These are phyloP conservation scores for Gracilaria domingensis DNA, from an alignment of 23 red algal species.

Conservation along the genomic window DNA sequence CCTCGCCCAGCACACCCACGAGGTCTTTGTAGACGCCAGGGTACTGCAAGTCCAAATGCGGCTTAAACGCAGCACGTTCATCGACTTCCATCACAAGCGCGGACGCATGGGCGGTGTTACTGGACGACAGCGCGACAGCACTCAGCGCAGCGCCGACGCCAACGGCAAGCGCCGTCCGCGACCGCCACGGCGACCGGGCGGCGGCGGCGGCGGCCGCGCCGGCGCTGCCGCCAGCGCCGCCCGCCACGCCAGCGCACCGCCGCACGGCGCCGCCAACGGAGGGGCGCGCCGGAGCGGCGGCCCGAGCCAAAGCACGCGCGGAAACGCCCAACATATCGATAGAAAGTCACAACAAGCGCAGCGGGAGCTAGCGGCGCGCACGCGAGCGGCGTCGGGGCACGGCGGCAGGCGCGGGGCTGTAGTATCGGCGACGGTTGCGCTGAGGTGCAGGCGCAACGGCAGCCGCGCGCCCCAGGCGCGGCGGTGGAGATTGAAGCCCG, in stretches of 20 bases:
- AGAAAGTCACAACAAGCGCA: background rate
- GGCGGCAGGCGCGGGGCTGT: too few relatives aligned
- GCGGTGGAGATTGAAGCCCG: slow-evolving; percentile 7
- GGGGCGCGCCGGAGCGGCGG: background rate
- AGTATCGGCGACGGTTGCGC: too few relatives aligned
- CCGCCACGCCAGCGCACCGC: background rate
- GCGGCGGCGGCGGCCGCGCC: background rate
- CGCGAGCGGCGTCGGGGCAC: too few relatives aligned
- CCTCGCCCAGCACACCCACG: slow-evolving; percentile 49
- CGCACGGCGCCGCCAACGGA: background rate
- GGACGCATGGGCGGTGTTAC: slow-evolving; percentile 19
- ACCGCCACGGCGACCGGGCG: background rate
- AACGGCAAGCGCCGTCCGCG: background rate
- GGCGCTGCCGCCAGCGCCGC: background rate
- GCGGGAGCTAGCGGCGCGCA: too few relatives aligned
- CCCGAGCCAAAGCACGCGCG: background rate
- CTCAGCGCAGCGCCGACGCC: background rate
- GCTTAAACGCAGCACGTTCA: slow-evolving; percentile 55
- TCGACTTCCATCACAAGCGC: slow-evolving; percentile 9
- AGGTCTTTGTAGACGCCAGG: slow-evolving; percentile 71
- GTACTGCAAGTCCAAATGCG: slow-evolving; percentile 57
- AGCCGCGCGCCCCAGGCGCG: background rate
- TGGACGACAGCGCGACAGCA: background rate
- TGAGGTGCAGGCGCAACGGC: too few relatives aligned
- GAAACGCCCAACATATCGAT: background rate